These are phyloP conservation scores for Glycine tomentella DNA, from an alignment of 306 rosid species.

Conservation along the genomic window DNA sequence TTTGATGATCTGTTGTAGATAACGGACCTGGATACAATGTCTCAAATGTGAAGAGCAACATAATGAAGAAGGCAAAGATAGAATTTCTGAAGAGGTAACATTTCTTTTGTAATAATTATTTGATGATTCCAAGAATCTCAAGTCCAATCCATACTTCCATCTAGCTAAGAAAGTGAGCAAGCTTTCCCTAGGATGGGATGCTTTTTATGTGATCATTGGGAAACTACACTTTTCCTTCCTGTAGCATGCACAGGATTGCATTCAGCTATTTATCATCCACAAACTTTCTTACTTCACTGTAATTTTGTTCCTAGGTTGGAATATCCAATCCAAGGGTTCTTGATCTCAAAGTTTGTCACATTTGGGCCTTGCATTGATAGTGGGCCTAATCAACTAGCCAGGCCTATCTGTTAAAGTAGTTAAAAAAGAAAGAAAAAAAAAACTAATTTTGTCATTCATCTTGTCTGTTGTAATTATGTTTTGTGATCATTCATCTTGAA, in stretches of 20 bases:
- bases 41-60: conserved; percentile 75
- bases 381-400: too few species aligned
- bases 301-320: background rate
- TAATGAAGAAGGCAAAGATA: conserved; percentile 86
- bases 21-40: conserved; percentile 73
- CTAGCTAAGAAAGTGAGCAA: conserved; percentile 12
- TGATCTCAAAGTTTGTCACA: too few species aligned
- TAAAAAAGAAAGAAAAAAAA: too few species aligned
- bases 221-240: conserved; percentile 2
- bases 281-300: conserved; percentile 12
- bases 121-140: conserved; percentile 38
- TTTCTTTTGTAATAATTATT: conserved; percentile 17
- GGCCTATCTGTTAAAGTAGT: background rate
- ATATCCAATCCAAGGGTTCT: too few species aligned
- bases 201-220: background rate
- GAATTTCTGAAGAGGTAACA: conserved; percentile 77
- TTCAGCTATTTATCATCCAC: background rate
- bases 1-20: conserved; percentile 56
- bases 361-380: too few species aligned
- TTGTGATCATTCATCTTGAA: conserved; percentile 29
- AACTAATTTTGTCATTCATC: background rate
- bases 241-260: background rate
- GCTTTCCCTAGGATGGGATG: conserved; percentile 2
- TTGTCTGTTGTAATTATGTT: conserved; percentile 20
- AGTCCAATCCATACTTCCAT: conserved; percentile 26